Evolutionary conservation across 352 stramenopile species (phyloP).

Genomic region (Pythium scleroteichum): DNA sequence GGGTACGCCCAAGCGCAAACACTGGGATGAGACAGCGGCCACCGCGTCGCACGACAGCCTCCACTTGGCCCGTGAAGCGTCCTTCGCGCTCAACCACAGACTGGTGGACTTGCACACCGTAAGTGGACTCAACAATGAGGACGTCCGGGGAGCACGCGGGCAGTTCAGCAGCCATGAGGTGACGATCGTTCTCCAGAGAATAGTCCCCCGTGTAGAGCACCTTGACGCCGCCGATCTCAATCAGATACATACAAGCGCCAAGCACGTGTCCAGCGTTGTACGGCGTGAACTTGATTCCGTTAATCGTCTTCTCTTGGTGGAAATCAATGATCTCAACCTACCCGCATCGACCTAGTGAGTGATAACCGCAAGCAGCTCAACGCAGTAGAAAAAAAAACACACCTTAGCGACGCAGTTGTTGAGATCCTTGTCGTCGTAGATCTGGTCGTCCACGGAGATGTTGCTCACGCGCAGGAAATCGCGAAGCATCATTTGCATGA

Average conservation of each 20-base stretch:
- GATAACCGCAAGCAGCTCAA: no score
- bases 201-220: constrained; percentile 99
- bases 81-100: constrained; percentile 95
- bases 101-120: constrained; percentile 97
- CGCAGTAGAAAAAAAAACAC: not conserved
- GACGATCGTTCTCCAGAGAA: constrained; percentile 97
- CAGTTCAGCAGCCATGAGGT: constrained; percentile 94
- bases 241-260: constrained; percentile 99
- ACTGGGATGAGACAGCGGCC: constrained; percentile 98
- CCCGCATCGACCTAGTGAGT: not conserved
- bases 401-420: constrained; percentile 95
- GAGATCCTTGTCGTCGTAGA: constrained; percentile 95
- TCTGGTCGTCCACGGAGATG: constrained; percentile 92
- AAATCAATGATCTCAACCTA: constrained; percentile 98
- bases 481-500: constrained; percentile 97
- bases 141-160: constrained; percentile 93
- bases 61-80: constrained; percentile 96
- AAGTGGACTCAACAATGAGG: constrained; percentile 99
- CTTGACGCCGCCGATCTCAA: constrained; percentile 97
- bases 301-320: constrained; percentile 96
- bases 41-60: constrained; percentile 94
- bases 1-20: constrained; percentile 97
- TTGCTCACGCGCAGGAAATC: constrained; percentile 97
- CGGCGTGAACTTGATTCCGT: constrained; percentile 98
- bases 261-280: constrained; percentile 99